Conservation (phyloP, 441 rosid species). For the Manihot esculenta region DNA sequence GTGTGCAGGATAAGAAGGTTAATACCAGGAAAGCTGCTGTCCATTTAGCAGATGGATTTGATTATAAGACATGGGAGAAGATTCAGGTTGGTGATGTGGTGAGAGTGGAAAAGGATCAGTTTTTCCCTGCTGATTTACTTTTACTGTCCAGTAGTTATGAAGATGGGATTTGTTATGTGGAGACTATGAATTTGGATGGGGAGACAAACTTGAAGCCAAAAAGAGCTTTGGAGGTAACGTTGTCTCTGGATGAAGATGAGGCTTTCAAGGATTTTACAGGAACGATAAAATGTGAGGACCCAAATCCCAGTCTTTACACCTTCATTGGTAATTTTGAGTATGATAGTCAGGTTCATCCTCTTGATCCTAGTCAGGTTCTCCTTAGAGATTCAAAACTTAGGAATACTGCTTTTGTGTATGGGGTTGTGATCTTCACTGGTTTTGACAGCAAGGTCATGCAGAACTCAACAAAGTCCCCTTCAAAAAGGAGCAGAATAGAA, state of each 20-base stretch:
- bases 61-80: conserved; percentile 67
- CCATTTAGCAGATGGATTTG: conserved; percentile 69
- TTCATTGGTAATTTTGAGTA: conserved; percentile 84
- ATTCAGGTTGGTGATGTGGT: conserved; percentile 81
- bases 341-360: conserved; percentile 61
- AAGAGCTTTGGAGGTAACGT: conserved; percentile 78
- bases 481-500: conserved; percentile 87
- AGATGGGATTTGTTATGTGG: conserved; percentile 95
- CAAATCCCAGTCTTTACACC: conserved; percentile 89
- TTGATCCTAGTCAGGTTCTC: conserved; percentile 89
- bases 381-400: conserved; percentile 97
- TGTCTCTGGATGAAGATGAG: conserved; percentile 60
- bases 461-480: conserved; percentile 87
- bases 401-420: conserved; percentile 80
- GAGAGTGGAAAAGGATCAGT: conserved; percentile 84
- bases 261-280: conserved; percentile 63
- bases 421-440: conserved; percentile 86
- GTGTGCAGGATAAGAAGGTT: conserved; percentile 89
- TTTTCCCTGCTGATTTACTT: conserved; percentile 91
- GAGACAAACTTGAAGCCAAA: conserved; percentile 96
- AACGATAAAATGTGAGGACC: conserved; percentile 80
- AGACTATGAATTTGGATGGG: conserved; percentile 97
- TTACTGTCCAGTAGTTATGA: conserved; percentile 83
- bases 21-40: conserved; percentile 65
- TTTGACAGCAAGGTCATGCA: conserved; percentile 97